A percentile compares a stretch with the other conserved stretches of the same genome.
Evolutionary conservation across 2,329 filamentous ascomycete species (phyloP).

Genomic region (Aureobasidium subglaciale): DNA sequence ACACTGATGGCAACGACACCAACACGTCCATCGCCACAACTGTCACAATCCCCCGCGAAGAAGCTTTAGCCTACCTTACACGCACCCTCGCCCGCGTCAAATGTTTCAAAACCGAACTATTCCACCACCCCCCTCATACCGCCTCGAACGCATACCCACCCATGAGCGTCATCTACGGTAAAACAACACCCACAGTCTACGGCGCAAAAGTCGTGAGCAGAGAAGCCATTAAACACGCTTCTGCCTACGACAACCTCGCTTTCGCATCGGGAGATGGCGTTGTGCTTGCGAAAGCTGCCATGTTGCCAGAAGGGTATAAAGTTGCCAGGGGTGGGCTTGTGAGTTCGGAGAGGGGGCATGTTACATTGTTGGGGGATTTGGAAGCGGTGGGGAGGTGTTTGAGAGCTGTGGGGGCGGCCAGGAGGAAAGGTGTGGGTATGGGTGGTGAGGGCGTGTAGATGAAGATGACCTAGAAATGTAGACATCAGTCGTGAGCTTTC

Average conservation of each 20-base stretch:
- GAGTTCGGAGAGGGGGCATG: conserved; percentile 76
- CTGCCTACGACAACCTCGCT: conserved; percentile 78
- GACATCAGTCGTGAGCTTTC: too few species aligned
- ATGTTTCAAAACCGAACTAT: conserved; percentile 68
- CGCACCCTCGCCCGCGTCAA: conserved; percentile 66
- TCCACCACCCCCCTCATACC: conserved; percentile 53
- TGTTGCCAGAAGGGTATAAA: conserved; percentile 74
- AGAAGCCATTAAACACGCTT: conserved; percentile 66
- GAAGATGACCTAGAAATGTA: too few species aligned
- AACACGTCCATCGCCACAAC: conserved; percentile 28
- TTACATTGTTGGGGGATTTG: conserved; percentile 78
- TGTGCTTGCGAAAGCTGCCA: conserved; percentile 74
- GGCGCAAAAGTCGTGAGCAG: conserved; percentile 66
- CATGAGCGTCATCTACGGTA: conserved; percentile 75
- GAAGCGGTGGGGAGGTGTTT: conserved; percentile 72
- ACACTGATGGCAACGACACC: not conserved
- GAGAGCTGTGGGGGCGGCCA: conserved; percentile 58
- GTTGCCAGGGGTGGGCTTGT: conserved; percentile 67
- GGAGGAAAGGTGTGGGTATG: conserved; percentile 65
- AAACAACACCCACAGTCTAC: conserved; percentile 77
- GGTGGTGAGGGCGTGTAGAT: too few species aligned
- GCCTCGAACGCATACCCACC: conserved; percentile 72
- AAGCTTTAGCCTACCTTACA: conserved; percentile 59
- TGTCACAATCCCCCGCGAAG: conserved; percentile 49
- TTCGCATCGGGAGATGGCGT: conserved; percentile 88